Evolutionary conservation across 495 filamentous ascomycete genomes (phyloP), one percentile per base, ranked within the genome.

Genomic region (Acidomyces sp.): DNA sequence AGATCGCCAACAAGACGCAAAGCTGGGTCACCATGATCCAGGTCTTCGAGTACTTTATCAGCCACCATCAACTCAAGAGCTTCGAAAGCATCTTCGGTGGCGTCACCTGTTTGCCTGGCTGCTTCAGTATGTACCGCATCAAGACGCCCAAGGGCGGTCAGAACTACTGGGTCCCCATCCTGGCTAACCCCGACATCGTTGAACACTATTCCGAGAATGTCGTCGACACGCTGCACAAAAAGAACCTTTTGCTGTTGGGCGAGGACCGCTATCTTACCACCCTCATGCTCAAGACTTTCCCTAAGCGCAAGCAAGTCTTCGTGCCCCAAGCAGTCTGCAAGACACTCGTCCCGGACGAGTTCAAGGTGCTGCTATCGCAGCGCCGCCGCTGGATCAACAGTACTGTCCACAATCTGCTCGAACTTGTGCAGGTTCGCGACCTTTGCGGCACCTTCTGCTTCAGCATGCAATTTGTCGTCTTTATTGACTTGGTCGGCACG

Each of bases 51-150:
- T 95, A 97, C 64, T 99, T 95, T 65, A 87, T 99, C 60, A 95
- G 88, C 2, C 92, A 99, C 57, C 92, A 99, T 55, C 73, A 92
- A 49, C 74, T 85, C 37, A 99, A 99, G 56, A 83, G 86, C 5
- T 99, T 99, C 63, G 92, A 99, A 60, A 93, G 88, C 4, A 81
- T 94, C 39, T 99, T 99, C 56, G 92, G 92, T 57, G 92, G 92
- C 80, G 92, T 99, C 18, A 99, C 92, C 51, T 99, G 92, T 73
- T 69, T 99, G 19, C 92, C 92, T 2, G 92, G 92, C 34, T 99
- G 92, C 68, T 99, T 99, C 77, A 93, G 85, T 69, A 99, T 99
- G 92, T 99, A 99, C 64, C 82, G 92, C 49, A 93, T 99, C 72
- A 99, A 99, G 62, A 82, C 90, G 2, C 92, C 92, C 33, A 99